A percentile compares a stretch with the other conserved stretches of the same genome.
Conservation (phyloP, 495 filamentous ascomycete genomes). For the Neurospora tetraspora region DNA sequence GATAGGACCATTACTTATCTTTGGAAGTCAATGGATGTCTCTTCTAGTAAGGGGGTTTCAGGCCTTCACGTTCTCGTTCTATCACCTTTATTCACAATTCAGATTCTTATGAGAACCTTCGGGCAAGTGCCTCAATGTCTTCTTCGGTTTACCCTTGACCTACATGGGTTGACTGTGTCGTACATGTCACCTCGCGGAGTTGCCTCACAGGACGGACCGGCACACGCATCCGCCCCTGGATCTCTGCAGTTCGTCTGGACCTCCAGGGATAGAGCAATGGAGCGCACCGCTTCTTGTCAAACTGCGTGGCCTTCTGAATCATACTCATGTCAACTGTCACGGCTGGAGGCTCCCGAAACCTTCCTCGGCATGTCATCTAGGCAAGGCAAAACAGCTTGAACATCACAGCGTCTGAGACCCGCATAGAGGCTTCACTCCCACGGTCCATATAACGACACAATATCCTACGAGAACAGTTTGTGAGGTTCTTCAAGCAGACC, state of each 20-base stretch:
- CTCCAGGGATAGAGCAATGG: neutral
- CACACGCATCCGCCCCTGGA: constrained; percentile 8
- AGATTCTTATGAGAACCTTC: neutral
- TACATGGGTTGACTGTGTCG: constrained; percentile 15
- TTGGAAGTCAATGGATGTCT: neutral
- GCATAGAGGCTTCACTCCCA: constrained; percentile 5
- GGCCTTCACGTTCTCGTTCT: neutral
- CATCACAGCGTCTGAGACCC: constrained; percentile 11
- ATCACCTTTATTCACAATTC: neutral
- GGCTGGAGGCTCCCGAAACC: constrained; percentile 8
- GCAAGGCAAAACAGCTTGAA: constrained; percentile 7
- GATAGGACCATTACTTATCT: neutral
- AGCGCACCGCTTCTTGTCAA: neutral
- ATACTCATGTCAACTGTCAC: constrained; percentile 9
- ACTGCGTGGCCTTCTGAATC: constrained; percentile 4
- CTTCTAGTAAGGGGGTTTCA: neutral
- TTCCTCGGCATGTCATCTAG: constrained; percentile 3
- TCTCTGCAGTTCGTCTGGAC: neutral
- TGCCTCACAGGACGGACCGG: constrained; percentile 2
- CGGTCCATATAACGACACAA: neutral
- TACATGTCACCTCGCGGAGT: constrained; percentile 8
- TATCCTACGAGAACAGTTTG: neutral
- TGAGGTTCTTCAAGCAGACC: neutral
- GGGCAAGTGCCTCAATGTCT: neutral
- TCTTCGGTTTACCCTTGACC: constrained; percentile 8